Evolutionary conservation across 192 early-diverging fungal species (phyloP), one percentile per base, ranked within the genome.

Genomic region (Allomyces macrogynus): DNA sequence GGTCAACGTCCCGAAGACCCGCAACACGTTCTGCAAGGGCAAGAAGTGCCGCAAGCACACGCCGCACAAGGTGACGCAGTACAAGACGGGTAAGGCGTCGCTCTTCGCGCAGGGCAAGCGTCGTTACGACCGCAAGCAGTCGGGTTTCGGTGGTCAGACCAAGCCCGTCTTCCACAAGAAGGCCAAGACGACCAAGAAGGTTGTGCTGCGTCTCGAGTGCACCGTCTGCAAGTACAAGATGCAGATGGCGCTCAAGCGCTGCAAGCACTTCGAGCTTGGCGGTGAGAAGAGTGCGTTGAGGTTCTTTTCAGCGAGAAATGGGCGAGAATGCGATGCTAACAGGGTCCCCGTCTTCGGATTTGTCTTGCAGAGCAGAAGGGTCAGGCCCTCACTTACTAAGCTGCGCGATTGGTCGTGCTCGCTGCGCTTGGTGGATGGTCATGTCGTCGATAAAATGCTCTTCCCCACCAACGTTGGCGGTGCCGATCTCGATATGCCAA

Each of bases 141-240:
- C 85, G 67, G 96, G 96, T 83, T 97, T 87, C 81, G 96, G 96
- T 91, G 96, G 96, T 85, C 96, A 99, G 84, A 97, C 92, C 80
- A 99, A 99, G 89, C 96, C 93, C 75, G 89, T 97, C 74, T 99
- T 99, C 92, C 93, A 96, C 89, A 99, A 99, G 87, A 99, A 99
- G 89, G 96, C 93, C 76, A 99, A 97, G 90, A 99, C 96, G 71
- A 97, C 93, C 81, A 99, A 96, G 87, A 99, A 99, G 89, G 78
- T 97, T 76, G 95, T 95, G 25, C 87, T 99, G 70, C 89, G 92
- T 85, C 81, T 99, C 43, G 94, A 96, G 79, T 99, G 96, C 85
- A 93, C 86, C 68, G 82, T 86, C 70, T 97, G 96, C 88, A 97
- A 96, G 89, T 92, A 91, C 89, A 97, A 95, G 91, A 82, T 86